Evolutionary conservation across 106 monocot species (phyloP).

Genomic region (Posidonia australis): DNA sequence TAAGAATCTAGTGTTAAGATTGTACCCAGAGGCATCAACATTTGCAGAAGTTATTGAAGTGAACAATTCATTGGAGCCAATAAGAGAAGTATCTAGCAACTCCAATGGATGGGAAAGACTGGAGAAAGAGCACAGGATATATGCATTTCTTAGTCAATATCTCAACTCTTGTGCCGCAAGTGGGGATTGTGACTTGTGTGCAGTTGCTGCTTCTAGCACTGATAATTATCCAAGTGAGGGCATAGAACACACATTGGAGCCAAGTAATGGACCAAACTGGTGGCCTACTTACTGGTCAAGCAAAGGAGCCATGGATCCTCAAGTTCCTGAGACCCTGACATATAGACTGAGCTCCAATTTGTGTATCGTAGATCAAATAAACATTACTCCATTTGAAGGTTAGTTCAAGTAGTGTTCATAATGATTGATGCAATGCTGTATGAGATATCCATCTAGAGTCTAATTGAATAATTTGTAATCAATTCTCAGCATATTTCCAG

Average conservation of each 20-base stretch:
- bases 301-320: slow-evolving; percentile 45
- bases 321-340: slow-evolving; percentile 54
- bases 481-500: slow-evolving; percentile 52
- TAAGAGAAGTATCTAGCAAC: slow-evolving; percentile 24
- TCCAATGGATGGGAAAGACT: slow-evolving; percentile 32
- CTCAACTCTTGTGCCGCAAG: slow-evolving; percentile 17
- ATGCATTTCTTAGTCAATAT: slow-evolving; percentile 26
- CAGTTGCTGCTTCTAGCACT: slow-evolving; percentile 77
- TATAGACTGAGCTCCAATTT: slow-evolving; percentile 50
- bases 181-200: slow-evolving; percentile 25
- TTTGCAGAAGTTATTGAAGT: slow-evolving; percentile 32
- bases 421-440: neutral
- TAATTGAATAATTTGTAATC: neutral
- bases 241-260: slow-evolving; percentile 57
- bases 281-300: slow-evolving; percentile 95
- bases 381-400: slow-evolving; percentile 76
- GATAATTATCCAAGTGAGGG: slow-evolving; percentile 81
- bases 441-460: neutral
- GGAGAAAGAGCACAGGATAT: slow-evolving; percentile 50
- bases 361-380: slow-evolving; percentile 61
- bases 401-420: slow-evolving; percentile 4
- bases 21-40: slow-evolving; percentile 50
- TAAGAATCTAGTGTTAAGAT: slow-evolving; percentile 46
- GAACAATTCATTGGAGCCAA: slow-evolving; percentile 3
- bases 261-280: slow-evolving; percentile 21